phyloP scores from a whole-genome alignment of 2,329 filamentous ascomycete genomes.

The Monosporascus sp. region DNA sequence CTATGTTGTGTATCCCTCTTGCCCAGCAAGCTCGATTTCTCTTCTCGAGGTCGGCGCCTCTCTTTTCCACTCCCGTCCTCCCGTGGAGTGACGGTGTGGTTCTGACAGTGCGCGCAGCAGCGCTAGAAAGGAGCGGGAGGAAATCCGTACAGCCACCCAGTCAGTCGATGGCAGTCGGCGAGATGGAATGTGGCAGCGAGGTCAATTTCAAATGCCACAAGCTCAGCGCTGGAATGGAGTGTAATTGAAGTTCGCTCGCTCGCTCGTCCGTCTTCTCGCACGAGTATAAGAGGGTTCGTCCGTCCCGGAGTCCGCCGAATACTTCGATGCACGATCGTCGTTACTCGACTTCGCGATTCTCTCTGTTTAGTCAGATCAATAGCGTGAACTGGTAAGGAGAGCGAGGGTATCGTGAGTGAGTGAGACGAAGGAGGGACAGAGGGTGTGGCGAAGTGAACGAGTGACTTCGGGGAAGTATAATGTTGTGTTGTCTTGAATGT shows the following conservation, averaged over 20 bases:
- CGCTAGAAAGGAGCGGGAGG: slow-evolving; percentile 15
- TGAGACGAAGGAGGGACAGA: background rate
- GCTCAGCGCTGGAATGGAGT: slow-evolving; percentile 13
- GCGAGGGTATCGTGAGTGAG: background rate
- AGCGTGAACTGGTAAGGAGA: slow-evolving; percentile 11
- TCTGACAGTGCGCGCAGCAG: slow-evolving; percentile 15
- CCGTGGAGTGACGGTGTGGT: slow-evolving; percentile 25
- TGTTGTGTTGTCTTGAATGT: background rate
- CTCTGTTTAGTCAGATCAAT: slow-evolving; percentile 21
- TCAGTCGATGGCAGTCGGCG: slow-evolving; percentile 7
- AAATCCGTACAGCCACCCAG: slow-evolving; percentile 4
- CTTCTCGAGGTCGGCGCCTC: background rate
- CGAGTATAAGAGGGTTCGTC: slow-evolving; percentile 7
- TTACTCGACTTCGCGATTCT: slow-evolving; percentile 5
- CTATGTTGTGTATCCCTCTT: slow-evolving; percentile 8
- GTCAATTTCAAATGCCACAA: slow-evolving; percentile 13
- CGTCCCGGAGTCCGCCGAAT: background rate
- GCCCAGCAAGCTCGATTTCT: background rate
- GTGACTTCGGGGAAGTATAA: background rate
- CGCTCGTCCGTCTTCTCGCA: background rate
- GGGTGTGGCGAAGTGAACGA: background rate
- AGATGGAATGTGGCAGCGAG: slow-evolving; percentile 17
- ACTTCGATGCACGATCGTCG: slow-evolving; percentile 1
- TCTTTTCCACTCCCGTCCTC: slow-evolving; percentile 24
- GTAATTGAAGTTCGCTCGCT: background rate